phyloP scores from a whole-genome alignment of 306 rosid genomes.

The Begonia fuchsioides region DNA sequence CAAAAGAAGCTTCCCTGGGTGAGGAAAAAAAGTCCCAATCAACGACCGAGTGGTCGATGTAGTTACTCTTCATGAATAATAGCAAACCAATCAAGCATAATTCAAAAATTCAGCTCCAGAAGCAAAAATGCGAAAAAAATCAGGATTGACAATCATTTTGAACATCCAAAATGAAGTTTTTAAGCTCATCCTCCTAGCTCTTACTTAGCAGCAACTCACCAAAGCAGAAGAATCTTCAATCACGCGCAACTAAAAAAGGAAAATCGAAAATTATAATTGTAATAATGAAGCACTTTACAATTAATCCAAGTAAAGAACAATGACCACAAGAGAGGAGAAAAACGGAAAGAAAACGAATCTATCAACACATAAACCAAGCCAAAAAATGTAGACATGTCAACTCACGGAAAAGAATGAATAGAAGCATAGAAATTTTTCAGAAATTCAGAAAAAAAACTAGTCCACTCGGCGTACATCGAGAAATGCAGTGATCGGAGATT shows the following conservation, averaged over 20 bases:
- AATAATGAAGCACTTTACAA: conserved; percentile 14
- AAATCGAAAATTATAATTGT: neutral
- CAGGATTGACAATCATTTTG: no score
- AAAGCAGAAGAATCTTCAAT: conserved; percentile 10
- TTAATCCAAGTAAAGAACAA: conserved; percentile 46
- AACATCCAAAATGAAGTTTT: neutral
- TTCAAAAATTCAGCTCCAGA: no score
- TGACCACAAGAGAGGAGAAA: conserved; percentile 4
- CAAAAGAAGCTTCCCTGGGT: no score
- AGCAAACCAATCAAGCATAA: no score
- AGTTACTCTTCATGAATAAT: no score
- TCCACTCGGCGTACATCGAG: neutral
- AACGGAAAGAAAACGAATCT: conserved; percentile 9
- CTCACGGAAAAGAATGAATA: conserved; percentile 10
- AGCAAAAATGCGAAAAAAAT: no score
- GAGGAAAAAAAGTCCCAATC: no score
- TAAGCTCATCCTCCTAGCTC: neutral
- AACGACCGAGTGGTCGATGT: no score
- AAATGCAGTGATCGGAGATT: conserved; percentile 27
- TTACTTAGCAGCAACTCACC: conserved; percentile 3
- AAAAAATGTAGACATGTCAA: neutral
- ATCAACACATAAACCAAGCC: conserved; percentile 1
- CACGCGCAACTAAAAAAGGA: neutral
- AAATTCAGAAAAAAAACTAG: no score
- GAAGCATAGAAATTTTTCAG: no score